These are phyloP conservation scores for Xylaria scruposa DNA, from an alignment of 495 filamentous ascomycete genomes.

Conservation along the genomic window DNA sequence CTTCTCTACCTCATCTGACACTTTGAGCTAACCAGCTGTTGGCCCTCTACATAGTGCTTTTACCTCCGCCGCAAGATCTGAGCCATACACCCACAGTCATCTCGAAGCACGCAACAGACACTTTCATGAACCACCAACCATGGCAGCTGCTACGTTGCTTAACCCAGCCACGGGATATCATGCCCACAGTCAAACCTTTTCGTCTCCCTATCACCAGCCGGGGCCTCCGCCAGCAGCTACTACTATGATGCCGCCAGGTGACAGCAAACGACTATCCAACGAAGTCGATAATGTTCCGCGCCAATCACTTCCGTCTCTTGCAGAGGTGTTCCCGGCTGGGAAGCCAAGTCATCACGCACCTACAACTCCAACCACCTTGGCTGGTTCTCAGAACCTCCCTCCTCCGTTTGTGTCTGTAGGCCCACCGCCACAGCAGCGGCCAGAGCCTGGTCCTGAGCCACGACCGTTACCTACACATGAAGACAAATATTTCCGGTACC, in stretches of 20 bases:
- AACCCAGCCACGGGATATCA: constrained; percentile 53
- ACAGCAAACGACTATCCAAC: constrained; percentile 50
- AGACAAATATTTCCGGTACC: constrained; percentile 40
- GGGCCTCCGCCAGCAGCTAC: constrained; percentile 44
- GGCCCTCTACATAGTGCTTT: constrained; percentile 36
- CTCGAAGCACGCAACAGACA: constrained; percentile 45
- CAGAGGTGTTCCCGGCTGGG: constrained; percentile 52
- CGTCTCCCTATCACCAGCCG: constrained; percentile 48
- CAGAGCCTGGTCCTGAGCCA: constrained; percentile 37
- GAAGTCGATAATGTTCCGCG: constrained; percentile 49
- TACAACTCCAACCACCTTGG: constrained; percentile 39
- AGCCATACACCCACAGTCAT: constrained; percentile 45
- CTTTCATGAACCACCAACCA: constrained; percentile 47
- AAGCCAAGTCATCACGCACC: constrained; percentile 47
- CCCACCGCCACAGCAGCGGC: constrained; percentile 29
- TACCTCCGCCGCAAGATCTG: constrained; percentile 36
- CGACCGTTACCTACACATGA: constrained; percentile 37
- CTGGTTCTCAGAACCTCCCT: constrained; percentile 36
- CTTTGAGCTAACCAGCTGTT: constrained; percentile 39
- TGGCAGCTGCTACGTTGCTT: constrained; percentile 57
- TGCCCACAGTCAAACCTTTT: constrained; percentile 46
- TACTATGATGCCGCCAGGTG: constrained; percentile 55
- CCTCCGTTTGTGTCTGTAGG: constrained; percentile 31
- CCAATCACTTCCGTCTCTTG: constrained; percentile 57
- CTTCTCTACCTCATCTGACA: constrained; percentile 5